Percentiles rank a stretch among this genome's conserved stretches.
phyloP scores from a whole-genome alignment of 2,329 filamentous ascomycete genomes.

The Berkeleyomyces rouxiae region DNA sequence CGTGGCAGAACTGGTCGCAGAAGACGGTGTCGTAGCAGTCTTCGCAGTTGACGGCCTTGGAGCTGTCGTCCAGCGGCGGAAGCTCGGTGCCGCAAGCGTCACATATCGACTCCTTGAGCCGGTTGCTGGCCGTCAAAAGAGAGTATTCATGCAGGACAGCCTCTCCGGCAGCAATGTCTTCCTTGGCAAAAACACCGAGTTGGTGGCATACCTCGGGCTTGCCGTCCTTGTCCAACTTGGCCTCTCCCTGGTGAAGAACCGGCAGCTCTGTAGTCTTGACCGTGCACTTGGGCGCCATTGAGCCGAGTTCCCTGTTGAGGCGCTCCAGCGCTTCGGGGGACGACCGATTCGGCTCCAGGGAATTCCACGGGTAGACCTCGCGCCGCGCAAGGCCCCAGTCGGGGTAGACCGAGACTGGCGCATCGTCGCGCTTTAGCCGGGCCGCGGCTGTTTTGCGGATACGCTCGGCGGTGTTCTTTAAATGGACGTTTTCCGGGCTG shows the following conservation, averaged over 20 bases:
- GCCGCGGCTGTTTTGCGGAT: conserved; percentile 37
- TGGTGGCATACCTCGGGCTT: conserved; percentile 49
- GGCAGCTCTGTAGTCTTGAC: conserved; percentile 64
- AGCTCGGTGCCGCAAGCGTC: conserved; percentile 72
- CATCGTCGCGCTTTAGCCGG: conserved; percentile 29
- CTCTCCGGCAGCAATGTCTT: conserved; percentile 63
- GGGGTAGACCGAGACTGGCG: conserved; percentile 41
- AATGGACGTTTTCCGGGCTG: conserved; percentile 37
- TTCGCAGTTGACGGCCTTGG: conserved; percentile 31
- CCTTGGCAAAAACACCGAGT: conserved; percentile 75
- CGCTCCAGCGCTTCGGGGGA: conserved; percentile 50
- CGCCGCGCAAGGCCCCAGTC: conserved; percentile 54
- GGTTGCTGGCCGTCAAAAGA: conserved; percentile 74
- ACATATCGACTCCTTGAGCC: conserved; percentile 71
- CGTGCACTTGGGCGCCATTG: conserved; percentile 65
- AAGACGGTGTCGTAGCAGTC: conserved; percentile 52
- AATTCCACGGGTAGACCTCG: conserved; percentile 56
- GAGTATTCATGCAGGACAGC: conserved; percentile 67
- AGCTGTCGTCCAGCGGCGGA: conserved; percentile 15
- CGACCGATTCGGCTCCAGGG: conserved; percentile 52
- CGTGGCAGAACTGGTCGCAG: conserved; percentile 42
- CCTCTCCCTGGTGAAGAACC: conserved; percentile 42
- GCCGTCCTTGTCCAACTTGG: conserved; percentile 29
- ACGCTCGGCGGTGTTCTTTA: conserved; percentile 35
- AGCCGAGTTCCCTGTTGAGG: conserved; percentile 52